Evolutionary conservation across 192 early-diverging fungal genomes (phyloP), one percentile per base, ranked within the genome.

Genomic region (Hyaloraphidium curvatum): DNA sequence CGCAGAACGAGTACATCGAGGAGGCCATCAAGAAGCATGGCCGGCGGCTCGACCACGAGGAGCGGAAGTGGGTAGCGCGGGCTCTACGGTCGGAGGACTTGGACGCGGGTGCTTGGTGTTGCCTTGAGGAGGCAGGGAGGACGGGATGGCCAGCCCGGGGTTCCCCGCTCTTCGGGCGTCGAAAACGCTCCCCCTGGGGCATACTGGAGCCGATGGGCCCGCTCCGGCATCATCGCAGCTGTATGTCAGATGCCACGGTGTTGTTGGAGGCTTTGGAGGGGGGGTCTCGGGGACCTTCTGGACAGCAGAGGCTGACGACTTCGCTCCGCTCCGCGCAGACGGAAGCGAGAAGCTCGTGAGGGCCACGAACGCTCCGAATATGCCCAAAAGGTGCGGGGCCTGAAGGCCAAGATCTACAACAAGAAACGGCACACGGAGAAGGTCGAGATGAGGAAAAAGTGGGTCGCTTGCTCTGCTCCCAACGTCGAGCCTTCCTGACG

Each of bases 361-460:
- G 86, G 72, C 22, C 94, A 98, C 80, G 87, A 86, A 69, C 68
- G 69, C 54, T 79, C 91, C n/a, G 81, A 80, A 51, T 82, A 81
- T 67, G 91, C 94, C 26, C 84, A 95, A 62, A 95, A 94, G 80
- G 81, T 98, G 39, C 87, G 87, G 64, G 94, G 94, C 52, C 70
- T 94, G 60, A 88, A 89, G 76, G 94, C 94, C 55, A 98, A 98
- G 77, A 70, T 98, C 66, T 82, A 89, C 69, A 95, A 98, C 77
- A 94, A 92, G 80, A 94, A 93, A 76, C 78, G 91, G 28, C 91
- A 90, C 62, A 69, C 78, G 21, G 90, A 98, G 68, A 98, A 98
- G 86, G 91, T 98, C 59, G 86, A 98, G 72, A 94, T 95, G 91
- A 94, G 95, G 77, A 98, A 98, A 74, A 95, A 88, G 79, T 82